Percentiles rank a stretch among this genome's conserved stretches.
Evolutionary conservation across 2,329 filamentous ascomycete species (phyloP).

Genomic region (Exophiala bonariae): DNA sequence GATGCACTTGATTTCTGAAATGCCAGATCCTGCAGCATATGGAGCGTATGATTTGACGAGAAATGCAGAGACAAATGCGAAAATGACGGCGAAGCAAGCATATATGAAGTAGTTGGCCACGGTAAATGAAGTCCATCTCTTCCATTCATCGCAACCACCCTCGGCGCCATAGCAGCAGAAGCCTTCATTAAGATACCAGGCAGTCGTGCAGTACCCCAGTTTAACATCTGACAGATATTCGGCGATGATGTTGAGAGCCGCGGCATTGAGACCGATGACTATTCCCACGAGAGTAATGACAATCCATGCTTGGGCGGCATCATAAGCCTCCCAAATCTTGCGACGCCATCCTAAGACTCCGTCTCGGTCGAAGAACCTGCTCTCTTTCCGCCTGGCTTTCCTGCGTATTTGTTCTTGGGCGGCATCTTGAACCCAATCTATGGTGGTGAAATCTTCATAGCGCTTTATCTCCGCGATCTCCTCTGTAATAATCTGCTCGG

Average conservation of each 20-base stretch:
- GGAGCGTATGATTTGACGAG: conserved; percentile 91
- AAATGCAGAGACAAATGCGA: conserved; percentile 77
- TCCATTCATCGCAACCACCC: conserved; percentile 84
- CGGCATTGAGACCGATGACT: conserved; percentile 92
- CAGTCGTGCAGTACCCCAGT: conserved; percentile 90
- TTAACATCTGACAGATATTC: conserved; percentile 98
- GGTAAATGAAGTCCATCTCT: conserved; percentile 77
- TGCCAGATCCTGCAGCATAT: conserved; percentile 93
- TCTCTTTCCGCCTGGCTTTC: conserved; percentile 71
- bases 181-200: conserved; percentile 93
- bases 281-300: conserved; percentile 88
- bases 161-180: conserved; percentile 99
- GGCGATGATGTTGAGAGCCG: conserved; percentile 89
- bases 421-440: conserved; percentile 98
- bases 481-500: conserved; percentile 76
- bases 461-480: conserved; percentile 97
- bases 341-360: conserved; percentile 76
- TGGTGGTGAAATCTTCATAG: conserved; percentile 97
- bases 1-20: conserved; percentile 99
- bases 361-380: conserved; percentile 69
- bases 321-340: conserved; percentile 81
- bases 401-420: conserved; percentile 83
- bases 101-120: conserved; percentile 85
- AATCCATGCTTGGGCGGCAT: conserved; percentile 96
- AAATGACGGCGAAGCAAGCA: conserved; percentile 76